Percentiles rank a stretch among this genome's conserved stretches.
Conservation (phyloP, 2,329 filamentous ascomycete species). For the Penicillium crustosum region DNA sequence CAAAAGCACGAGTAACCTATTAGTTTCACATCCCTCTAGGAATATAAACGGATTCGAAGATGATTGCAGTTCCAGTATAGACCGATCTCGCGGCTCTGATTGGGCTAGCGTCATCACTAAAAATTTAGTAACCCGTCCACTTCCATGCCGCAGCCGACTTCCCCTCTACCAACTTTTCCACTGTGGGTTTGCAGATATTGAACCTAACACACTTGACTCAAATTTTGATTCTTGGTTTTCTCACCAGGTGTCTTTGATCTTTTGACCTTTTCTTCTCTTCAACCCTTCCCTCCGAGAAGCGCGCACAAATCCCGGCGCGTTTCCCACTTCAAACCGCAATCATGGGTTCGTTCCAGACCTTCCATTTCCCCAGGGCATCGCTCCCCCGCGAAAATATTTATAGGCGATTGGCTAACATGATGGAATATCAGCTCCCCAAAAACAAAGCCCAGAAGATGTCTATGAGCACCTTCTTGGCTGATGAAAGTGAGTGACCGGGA, state of each 20-base stretch:
- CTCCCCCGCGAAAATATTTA: background rate
- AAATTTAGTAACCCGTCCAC: constrained; percentile 41
- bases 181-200: constrained; percentile 19
- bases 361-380: constrained; percentile 1
- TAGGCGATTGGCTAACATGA: constrained; percentile 1
- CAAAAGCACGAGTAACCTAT: background rate
- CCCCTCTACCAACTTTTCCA: constrained; percentile 31
- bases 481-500: constrained; percentile 68
- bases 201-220: constrained; percentile 22
- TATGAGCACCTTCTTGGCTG: constrained; percentile 91
- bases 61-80: constrained; percentile 5
- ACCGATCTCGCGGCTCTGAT: constrained; percentile 33
- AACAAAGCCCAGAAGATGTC: constrained; percentile 96
- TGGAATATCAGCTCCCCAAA: constrained; percentile 65
- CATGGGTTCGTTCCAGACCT: constrained; percentile 52
- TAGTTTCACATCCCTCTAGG: background rate
- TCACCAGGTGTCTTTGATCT: constrained; percentile 21
- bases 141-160: constrained; percentile 30
- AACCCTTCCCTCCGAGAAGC: constrained; percentile 34
- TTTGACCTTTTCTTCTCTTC: constrained; percentile 20
- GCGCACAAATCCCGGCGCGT: constrained; percentile 45
- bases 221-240: constrained; percentile 24
- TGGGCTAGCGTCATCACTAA: constrained; percentile 46
- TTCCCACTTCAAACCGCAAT: constrained; percentile 54
- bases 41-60: background rate